These are phyloP conservation scores for Graphiopsis chlorocephala DNA, from an alignment of 2,329 filamentous ascomycete genomes.

Conservation along the genomic window DNA sequence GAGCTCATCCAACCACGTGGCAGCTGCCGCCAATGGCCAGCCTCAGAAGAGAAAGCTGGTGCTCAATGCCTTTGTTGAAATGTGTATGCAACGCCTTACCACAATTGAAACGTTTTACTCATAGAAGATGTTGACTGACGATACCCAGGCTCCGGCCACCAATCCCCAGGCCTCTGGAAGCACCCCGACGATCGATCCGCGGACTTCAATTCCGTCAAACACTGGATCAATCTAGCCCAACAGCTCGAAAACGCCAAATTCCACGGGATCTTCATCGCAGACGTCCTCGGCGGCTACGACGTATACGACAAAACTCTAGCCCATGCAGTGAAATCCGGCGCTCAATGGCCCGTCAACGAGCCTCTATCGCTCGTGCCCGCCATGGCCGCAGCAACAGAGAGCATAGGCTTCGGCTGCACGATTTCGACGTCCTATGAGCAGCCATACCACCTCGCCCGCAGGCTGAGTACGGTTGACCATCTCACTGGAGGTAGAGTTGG, in stretches of 20 bases:
- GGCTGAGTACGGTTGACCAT: constrained; percentile 67
- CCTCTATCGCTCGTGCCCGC: constrained; percentile 61
- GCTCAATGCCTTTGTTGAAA: constrained; percentile 45
- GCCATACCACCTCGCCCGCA: constrained; percentile 63
- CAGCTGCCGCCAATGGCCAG: neutral
- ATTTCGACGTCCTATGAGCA: constrained; percentile 67
- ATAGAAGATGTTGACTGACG: neutral
- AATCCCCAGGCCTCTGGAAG: constrained; percentile 59
- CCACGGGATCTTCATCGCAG: constrained; percentile 66
- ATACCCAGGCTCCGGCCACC: constrained; percentile 46
- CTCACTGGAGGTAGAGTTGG: constrained; percentile 57
- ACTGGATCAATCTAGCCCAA: constrained; percentile 61
- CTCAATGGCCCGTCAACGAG: constrained; percentile 71
- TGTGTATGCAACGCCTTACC: constrained; percentile 30
- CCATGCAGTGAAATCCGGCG: constrained; percentile 59
- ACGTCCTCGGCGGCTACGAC: constrained; percentile 66
- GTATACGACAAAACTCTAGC: constrained; percentile 63
- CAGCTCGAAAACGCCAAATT: constrained; percentile 61
- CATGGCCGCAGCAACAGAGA: constrained; percentile 66
- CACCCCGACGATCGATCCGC: constrained; percentile 64
- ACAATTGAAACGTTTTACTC: neutral
- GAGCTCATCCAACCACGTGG: neutral
- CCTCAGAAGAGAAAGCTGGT: constrained; percentile 38
- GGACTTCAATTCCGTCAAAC: constrained; percentile 58
- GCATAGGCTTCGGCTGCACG: constrained; percentile 67